phyloP scores from a whole-genome alignment of 108 stramenopile species.

The Nitzschia sp. region DNA sequence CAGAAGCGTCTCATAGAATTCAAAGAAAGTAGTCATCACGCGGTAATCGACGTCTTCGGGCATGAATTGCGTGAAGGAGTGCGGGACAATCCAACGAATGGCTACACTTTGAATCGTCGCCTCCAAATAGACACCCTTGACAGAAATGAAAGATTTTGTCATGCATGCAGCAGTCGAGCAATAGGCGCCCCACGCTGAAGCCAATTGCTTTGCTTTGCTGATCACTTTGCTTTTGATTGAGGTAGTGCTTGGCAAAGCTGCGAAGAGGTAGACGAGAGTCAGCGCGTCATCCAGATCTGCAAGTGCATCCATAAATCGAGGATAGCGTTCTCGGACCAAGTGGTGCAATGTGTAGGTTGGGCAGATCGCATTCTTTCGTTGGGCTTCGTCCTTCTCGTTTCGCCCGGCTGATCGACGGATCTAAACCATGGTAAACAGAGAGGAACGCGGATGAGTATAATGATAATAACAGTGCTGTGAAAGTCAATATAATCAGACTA shows the following conservation, averaged over 20 bases:
- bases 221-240: conserved; percentile 78
- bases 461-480: not conserved
- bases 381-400: conserved; percentile 88
- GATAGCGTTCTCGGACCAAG: conserved; percentile 98
- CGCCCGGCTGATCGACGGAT: conserved; percentile 74
- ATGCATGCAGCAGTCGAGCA: conserved; percentile 83
- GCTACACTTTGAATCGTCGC: conserved; percentile 71
- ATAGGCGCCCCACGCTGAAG: conserved; percentile 93
- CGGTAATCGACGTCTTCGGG: conserved; percentile 96
- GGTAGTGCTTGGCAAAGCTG: conserved; percentile 82
- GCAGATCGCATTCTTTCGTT: conserved; percentile 69
- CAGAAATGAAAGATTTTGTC: conserved; percentile 95
- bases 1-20: conserved; percentile 95
- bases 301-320: conserved; percentile 95
- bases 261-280: conserved; percentile 92
- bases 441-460: not conserved
- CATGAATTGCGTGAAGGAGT: conserved; percentile 92
- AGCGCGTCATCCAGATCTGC: conserved; percentile 97
- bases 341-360: conserved; percentile 94
- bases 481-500: not conserved
- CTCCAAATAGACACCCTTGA: conserved; percentile 98
- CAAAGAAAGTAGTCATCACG: conserved; percentile 98
- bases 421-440: conserved; percentile 40
- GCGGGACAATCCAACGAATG: conserved; percentile 94
- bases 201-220: conserved; percentile 78